Conservation (phyloP, 176 grass and related monocot genomes). For the Oryza punctata region DNA sequence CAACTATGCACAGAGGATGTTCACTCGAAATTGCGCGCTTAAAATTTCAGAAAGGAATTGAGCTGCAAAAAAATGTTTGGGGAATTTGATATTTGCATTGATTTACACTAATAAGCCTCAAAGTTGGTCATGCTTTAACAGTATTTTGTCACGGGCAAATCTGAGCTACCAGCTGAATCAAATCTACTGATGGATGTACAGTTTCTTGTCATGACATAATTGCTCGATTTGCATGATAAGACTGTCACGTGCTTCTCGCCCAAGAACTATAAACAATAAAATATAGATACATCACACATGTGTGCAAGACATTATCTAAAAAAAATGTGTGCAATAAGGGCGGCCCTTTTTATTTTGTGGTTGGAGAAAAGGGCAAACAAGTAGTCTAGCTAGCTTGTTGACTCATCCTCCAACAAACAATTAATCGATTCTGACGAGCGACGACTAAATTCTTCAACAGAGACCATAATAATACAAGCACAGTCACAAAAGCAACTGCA, state of each 20-base stretch:
- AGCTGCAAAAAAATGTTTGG: neutral
- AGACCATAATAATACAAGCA: neutral
- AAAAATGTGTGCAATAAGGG: neutral
- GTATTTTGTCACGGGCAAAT: neutral
- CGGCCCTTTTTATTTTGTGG: neutral
- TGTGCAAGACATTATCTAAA: neutral
- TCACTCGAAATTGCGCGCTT: neutral
- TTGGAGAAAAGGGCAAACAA: conserved; percentile 7
- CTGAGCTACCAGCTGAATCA: neutral
- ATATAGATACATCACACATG: neutral
- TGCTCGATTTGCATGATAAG: neutral
- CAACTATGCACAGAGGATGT: no score
- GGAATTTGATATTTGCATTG: neutral
- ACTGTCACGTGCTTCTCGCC: neutral
- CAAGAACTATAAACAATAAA: neutral
- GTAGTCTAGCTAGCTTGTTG: neutral
- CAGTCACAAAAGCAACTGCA: neutral
- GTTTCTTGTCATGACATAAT: neutral
- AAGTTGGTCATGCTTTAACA: neutral
- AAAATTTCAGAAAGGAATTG: neutral
- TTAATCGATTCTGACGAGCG: neutral
- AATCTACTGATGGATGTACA: neutral
- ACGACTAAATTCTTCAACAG: neutral
- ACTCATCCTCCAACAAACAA: no score
- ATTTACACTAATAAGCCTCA: neutral